These are phyloP conservation scores for Cyberlindnera sargentensis DNA, from an alignment of 805 yeast genomes.

Conservation along the genomic window DNA sequence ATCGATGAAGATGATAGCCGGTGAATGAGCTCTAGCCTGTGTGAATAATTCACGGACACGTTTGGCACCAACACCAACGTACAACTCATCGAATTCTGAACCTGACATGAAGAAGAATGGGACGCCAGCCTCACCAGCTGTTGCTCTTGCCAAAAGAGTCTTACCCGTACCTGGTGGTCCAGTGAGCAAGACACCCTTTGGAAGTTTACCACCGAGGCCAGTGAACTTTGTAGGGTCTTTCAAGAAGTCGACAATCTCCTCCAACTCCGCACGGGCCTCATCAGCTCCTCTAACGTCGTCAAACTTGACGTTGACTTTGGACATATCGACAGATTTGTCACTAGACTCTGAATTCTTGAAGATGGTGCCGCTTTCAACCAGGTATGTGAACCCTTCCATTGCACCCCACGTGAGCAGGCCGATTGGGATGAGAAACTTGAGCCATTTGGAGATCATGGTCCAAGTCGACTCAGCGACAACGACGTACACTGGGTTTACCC, in stretches of 20 bases:
- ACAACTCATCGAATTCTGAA: slow-evolving; percentile 94
- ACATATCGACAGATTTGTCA: slow-evolving; percentile 76
- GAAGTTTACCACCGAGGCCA: slow-evolving; percentile 93
- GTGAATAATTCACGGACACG: slow-evolving; percentile 90
- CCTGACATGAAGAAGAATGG: slow-evolving; percentile 99
- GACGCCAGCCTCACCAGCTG: slow-evolving; percentile 98
- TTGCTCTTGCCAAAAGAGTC: slow-evolving; percentile 92
- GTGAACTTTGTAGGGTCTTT: slow-evolving; percentile 96
- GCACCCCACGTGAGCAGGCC: slow-evolving; percentile 77
- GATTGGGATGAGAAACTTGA: slow-evolving; percentile 80
- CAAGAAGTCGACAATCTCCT: slow-evolving; percentile 95
- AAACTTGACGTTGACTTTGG: slow-evolving; percentile 80
- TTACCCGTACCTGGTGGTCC: slow-evolving; percentile 99
- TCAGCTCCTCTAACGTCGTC: slow-evolving; percentile 96
- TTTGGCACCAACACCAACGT: slow-evolving; percentile 99
- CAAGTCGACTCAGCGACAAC: slow-evolving; percentile 79
- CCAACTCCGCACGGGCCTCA: slow-evolving; percentile 95
- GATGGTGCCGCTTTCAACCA: slow-evolving; percentile 78
- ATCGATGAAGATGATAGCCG: slow-evolving; percentile 95
- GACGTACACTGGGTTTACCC: slow-evolving; percentile 88
- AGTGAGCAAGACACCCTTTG: slow-evolving; percentile 92
- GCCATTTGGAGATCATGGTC: slow-evolving; percentile 76
- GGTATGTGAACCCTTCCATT: slow-evolving; percentile 67
- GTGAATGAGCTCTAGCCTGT: slow-evolving; percentile 92
- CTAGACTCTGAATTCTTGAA: slow-evolving; percentile 65